A percentile compares a stretch with the other conserved stretches of the same genome.
Evolutionary conservation across 352 stramenopile genomes (phyloP).

Genomic region (Pythium rhizo-oryzae): DNA sequence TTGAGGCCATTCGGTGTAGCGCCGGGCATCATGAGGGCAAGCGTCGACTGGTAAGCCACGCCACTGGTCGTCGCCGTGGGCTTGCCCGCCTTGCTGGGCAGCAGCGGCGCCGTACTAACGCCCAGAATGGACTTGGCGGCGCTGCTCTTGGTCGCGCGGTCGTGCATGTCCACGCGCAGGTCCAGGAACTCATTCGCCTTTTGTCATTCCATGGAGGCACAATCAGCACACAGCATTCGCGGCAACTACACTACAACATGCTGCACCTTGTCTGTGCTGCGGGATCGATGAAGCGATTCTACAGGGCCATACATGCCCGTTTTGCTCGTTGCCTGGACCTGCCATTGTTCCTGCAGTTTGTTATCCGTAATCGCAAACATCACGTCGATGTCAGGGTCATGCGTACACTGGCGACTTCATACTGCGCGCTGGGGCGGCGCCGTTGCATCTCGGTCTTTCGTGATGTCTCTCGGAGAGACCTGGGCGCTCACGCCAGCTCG

Average conservation of each 20-base stretch:
- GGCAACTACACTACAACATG: too few relatives aligned
- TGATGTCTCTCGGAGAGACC: background rate
- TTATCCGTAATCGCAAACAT: too few relatives aligned
- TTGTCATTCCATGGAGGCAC: too few relatives aligned
- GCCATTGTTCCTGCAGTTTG: background rate
- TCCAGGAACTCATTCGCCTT: slow-evolving; percentile 35
- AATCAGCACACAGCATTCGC: too few relatives aligned
- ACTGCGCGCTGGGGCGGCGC: slow-evolving; percentile 9
- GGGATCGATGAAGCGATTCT: background rate
- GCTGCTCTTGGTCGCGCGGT: slow-evolving; percentile 12
- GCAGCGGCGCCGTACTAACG: slow-evolving; percentile 18
- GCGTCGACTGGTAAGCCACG: slow-evolving; percentile 13
- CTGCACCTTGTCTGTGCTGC: background rate
- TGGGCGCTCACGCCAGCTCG: background rate
- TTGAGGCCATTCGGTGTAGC: slow-evolving; percentile 29
- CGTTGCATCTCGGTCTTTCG: slow-evolving; percentile 13
- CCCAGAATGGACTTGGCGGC: slow-evolving; percentile 10
- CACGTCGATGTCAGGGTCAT: background rate
- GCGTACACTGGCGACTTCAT: slow-evolving; percentile 16
- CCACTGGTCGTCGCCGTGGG: background rate
- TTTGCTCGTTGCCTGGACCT: background rate
- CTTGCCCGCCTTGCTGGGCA: slow-evolving; percentile 9
- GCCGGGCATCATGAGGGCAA: slow-evolving; percentile 25
- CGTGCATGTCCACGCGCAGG: slow-evolving; percentile 36
- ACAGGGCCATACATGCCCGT: background rate